Conservation (phyloP, 192 early-diverging fungal species). For the Entrophospora sp. region DNA sequence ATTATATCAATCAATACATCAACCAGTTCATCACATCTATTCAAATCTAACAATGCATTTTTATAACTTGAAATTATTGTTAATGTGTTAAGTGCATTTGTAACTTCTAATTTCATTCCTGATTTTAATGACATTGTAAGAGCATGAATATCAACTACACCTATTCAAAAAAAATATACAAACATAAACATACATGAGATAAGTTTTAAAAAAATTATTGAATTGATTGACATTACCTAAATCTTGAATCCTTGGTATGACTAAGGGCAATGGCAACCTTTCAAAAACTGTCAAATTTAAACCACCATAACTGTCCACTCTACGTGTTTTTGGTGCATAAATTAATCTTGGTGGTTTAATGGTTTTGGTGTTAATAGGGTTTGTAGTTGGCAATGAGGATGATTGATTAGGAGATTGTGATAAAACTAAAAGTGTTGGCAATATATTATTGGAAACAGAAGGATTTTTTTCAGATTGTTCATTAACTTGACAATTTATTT, state of each 20-base stretch:
- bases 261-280: constrained; percentile 40
- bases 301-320: constrained; percentile 70
- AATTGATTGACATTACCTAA: constrained; percentile 29
- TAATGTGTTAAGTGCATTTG: constrained; percentile 65
- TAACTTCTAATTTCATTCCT: constrained; percentile 62
- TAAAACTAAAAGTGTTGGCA: not conserved
- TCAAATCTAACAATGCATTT: constrained; percentile 40
- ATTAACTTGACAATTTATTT: not conserved
- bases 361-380: not conserved
- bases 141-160: constrained; percentile 63
- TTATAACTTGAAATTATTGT: constrained; percentile 46
- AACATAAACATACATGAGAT: not conserved
- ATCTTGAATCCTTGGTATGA: constrained; percentile 40
- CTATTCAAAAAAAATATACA: constrained; percentile 23
- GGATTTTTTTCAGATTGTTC: not conserved
- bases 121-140: constrained; percentile 73
- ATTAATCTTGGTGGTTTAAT: constrained; percentile 21
- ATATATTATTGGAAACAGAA: not conserved
- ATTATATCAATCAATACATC: constrained; percentile 56
- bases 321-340: constrained; percentile 54
- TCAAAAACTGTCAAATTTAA: constrained; percentile 56
- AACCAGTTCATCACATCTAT: constrained; percentile 58
- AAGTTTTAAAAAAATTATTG: constrained; percentile 18
- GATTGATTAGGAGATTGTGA: not conserved
- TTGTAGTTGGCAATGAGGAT: not conserved